These are phyloP conservation scores for Sarocladiaceae sp. DNA, from an alignment of 2,329 filamentous ascomycete species.

Conservation along the genomic window DNA sequence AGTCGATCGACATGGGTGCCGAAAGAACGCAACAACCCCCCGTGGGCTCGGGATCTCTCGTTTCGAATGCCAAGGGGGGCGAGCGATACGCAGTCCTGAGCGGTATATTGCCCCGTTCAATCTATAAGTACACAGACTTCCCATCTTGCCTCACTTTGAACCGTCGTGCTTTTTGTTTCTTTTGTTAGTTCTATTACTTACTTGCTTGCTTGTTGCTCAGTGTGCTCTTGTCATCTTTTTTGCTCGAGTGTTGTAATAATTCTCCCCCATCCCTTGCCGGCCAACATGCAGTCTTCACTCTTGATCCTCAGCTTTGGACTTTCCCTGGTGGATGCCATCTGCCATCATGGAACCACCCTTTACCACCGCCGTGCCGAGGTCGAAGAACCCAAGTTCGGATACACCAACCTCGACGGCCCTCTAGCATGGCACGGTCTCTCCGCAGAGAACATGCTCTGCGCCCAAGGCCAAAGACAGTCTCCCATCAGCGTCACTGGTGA, in stretches of 20 bases:
- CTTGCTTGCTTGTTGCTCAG: too few species aligned
- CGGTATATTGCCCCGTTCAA: too few species aligned
- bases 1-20: background rate
- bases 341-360: slow-evolving; percentile 31
- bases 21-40: background rate
- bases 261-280: background rate
- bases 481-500: slow-evolving; percentile 44
- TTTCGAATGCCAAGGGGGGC: background rate
- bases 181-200: slow-evolving; percentile 2
- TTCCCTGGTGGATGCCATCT: slow-evolving; percentile 20
- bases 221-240: background rate
- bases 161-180: background rate
- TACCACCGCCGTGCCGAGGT: slow-evolving; percentile 24
- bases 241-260: background rate
- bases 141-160: too few species aligned
- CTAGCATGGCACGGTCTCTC: slow-evolving; percentile 45
- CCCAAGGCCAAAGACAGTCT: slow-evolving; percentile 42
- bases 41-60: background rate
- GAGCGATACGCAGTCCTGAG: background rate
- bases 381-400: slow-evolving; percentile 33
- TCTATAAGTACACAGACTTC: slow-evolving; percentile 1
- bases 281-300: slow-evolving; percentile 18
- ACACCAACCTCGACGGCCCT: slow-evolving; percentile 37
- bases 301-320: slow-evolving; percentile 14
- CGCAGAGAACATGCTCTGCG: slow-evolving; percentile 38